Conservation (phyloP, 2,329 filamentous ascomycete genomes). For the Elsinoe fawcettii region DNA sequence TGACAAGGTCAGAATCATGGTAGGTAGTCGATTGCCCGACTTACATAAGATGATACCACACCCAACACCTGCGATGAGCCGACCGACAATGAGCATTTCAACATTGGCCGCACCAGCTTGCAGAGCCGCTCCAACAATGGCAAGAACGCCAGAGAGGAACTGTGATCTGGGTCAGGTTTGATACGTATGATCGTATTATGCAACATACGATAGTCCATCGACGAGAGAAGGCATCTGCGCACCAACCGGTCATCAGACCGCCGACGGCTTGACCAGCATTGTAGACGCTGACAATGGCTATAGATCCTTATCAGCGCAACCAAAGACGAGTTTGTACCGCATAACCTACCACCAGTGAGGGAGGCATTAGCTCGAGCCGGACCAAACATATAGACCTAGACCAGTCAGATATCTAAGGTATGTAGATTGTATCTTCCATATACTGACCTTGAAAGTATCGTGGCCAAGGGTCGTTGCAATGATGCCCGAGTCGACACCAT, state of each 20-base stretch:
- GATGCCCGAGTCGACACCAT: slow-evolving; percentile 23
- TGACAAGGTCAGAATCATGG: too few species aligned
- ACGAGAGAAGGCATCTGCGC: slow-evolving; percentile 31
- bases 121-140: slow-evolving; percentile 24
- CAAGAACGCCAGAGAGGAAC: slow-evolving; percentile 9
- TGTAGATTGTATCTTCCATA: neutral
- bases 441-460: slow-evolving; percentile 24
- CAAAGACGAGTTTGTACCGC: too few species aligned
- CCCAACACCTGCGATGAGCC: slow-evolving; percentile 24
- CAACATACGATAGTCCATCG: slow-evolving; percentile 27
- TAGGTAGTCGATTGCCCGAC: too few species aligned
- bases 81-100: slow-evolving; percentile 23
- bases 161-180: neutral
- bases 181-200: neutral
- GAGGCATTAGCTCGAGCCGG: slow-evolving; percentile 23
- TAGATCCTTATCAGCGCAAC: too few species aligned
- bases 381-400: slow-evolving; percentile 26
- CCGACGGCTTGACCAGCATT: slow-evolving; percentile 30
- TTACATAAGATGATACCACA: slow-evolving; percentile 23
- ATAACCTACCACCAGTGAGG: slow-evolving; percentile 21
- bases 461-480: slow-evolving; percentile 31
- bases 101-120: slow-evolving; percentile 18
- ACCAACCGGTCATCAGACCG: slow-evolving; percentile 27
- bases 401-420: neutral
- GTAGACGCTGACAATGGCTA: slow-evolving; percentile 27